These are phyloP conservation scores for Ascocoryne sarcoides DNA, from an alignment of 2,329 filamentous ascomycete genomes.

Conservation along the genomic window DNA sequence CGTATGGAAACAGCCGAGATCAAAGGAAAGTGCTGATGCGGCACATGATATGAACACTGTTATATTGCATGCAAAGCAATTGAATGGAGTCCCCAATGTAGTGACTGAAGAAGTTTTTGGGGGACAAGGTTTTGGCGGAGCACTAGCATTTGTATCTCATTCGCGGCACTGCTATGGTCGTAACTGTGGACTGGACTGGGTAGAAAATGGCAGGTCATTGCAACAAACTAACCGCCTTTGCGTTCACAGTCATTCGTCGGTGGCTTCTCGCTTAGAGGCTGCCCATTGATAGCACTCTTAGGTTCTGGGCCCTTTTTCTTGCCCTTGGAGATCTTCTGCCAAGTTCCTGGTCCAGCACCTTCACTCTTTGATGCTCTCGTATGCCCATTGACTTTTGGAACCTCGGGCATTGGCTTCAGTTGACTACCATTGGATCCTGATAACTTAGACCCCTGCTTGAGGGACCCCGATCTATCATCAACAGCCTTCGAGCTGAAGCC, in stretches of 20 bases:
- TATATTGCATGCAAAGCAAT: neutral
- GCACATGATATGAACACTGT: neutral
- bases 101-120: neutral
- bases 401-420: conserved; percentile 10
- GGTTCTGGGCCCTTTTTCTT: conserved; percentile 41
- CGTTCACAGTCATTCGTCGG: conserved; percentile 53
- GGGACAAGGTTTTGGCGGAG: neutral
- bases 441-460: conserved; percentile 11
- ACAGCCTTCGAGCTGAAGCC: conserved; percentile 6
- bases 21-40: neutral
- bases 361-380: conserved; percentile 46
- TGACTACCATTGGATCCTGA: conserved; percentile 32
- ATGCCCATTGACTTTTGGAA: conserved; percentile 42
- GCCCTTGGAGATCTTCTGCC: conserved; percentile 51
- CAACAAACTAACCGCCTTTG: conserved; percentile 45
- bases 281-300: conserved; percentile 38
- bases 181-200: neutral
- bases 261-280: conserved; percentile 41
- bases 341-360: conserved; percentile 36
- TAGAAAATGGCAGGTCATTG: neutral
- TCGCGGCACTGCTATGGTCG: neutral
- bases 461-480: conserved; percentile 13
- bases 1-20: neutral
- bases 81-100: neutral
- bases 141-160: neutral